Percentiles rank a stretch among this genome's conserved stretches.
phyloP scores from a whole-genome alignment of 1,139 yeast species.

The Torulaspora pretoriensis region DNA sequence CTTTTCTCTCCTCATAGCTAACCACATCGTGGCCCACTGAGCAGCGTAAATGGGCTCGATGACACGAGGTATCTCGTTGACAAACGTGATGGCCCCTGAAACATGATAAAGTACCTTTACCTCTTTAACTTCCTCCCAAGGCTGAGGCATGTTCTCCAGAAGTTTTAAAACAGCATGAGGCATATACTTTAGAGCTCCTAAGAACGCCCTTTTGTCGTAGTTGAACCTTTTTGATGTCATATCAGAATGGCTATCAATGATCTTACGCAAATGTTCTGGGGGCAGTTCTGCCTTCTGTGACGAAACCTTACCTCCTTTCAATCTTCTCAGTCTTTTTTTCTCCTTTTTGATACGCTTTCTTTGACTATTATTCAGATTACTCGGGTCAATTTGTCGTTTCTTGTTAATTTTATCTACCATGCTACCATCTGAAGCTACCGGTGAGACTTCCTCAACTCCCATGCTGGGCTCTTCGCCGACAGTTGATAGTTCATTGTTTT shows the following conservation, averaged over 20 bases:
- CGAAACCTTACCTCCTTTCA: constrained; percentile 44
- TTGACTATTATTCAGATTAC: constrained; percentile 1
- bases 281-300: constrained; percentile 82
- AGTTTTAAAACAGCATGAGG: constrained; percentile 92
- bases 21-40: constrained; percentile 95
- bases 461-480: neutral
- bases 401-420: constrained; percentile 7
- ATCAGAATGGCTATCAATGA: constrained; percentile 81
- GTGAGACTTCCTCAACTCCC: neutral
- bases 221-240: constrained; percentile 75
- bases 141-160: constrained; percentile 96
- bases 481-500: constrained; percentile 10
- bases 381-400: constrained; percentile 18
- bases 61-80: constrained; percentile 86
- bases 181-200: constrained; percentile 89
- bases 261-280: constrained; percentile 86
- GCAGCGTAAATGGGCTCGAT: constrained; percentile 89
- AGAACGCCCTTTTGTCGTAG: constrained; percentile 81
- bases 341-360: constrained; percentile 17
- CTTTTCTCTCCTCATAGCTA: constrained; percentile 88
- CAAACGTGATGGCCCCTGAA: constrained; percentile 94
- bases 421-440: neutral
- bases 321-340: constrained; percentile 37
- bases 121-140: constrained; percentile 88
- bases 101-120: constrained; percentile 86